Evolutionary conservation across 805 yeast genomes (phyloP).

Genomic region (Ogataea ganodermae): DNA sequence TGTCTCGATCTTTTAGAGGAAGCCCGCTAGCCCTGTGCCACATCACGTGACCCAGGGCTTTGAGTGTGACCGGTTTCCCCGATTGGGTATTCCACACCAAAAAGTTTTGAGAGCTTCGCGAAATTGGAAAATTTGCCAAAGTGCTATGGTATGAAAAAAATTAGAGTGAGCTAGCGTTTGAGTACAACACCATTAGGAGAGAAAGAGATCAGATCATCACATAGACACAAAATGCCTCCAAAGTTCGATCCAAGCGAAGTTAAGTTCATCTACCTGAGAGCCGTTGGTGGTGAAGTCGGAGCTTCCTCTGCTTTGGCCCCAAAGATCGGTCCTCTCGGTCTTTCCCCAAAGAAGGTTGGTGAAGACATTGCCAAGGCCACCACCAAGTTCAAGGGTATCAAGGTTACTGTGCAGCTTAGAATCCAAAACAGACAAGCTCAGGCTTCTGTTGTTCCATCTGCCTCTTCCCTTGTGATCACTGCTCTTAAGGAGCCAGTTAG

Average conservation of each 20-base stretch:
- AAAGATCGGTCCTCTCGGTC: slow-evolving; percentile 99
- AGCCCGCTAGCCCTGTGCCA: slow-evolving; percentile 6
- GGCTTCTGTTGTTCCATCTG: slow-evolving; percentile 99
- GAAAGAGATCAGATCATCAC: slow-evolving; percentile 5
- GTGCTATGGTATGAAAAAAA: not conserved
- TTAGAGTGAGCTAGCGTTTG: not conserved
- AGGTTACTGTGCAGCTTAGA: slow-evolving; percentile 97
- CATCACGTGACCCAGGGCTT: slow-evolving; percentile 14
- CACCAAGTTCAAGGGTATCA: slow-evolving; percentile 97
- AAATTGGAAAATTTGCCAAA: slow-evolving; percentile 6
- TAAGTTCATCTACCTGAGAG: slow-evolving; percentile 97
- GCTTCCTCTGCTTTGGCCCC: slow-evolving; percentile 99
- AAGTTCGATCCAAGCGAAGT: slow-evolving; percentile 99
- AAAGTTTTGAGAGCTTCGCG: not conserved
- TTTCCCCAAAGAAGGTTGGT: slow-evolving; percentile 99
- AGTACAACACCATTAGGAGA: not conserved
- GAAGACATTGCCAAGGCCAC: slow-evolving; percentile 99
- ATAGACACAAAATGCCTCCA: slow-evolving; percentile 76
- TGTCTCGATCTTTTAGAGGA: not conserved
- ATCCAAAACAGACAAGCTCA: slow-evolving; percentile 99
- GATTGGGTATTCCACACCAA: too few species aligned
- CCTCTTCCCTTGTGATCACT: slow-evolving; percentile 97
- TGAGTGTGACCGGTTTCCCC: slow-evolving; percentile 1
- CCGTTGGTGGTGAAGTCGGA: slow-evolving; percentile 99
- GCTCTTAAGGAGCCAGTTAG: slow-evolving; percentile 99